These are phyloP conservation scores for Lumnitzera littorea DNA, from an alignment of 345 rosid genomes.

Conservation along the genomic window DNA sequence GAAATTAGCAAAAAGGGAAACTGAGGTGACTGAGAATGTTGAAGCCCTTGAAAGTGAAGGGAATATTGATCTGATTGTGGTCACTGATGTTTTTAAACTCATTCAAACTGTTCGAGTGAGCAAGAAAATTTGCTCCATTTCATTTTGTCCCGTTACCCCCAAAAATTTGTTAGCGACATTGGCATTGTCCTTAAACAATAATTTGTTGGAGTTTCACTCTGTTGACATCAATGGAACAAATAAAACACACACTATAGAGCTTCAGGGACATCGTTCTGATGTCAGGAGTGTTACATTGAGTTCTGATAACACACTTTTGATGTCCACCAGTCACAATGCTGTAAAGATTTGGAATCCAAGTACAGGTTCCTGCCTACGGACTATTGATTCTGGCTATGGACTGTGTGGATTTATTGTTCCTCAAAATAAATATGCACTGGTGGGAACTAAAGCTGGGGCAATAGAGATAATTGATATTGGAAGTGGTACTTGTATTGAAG, in stretches of 20 bases:
- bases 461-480: constrained; percentile 84
- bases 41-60: constrained; percentile 23
- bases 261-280: constrained; percentile 90
- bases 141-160: constrained; percentile 59
- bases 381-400: constrained; percentile 88
- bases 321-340: constrained; percentile 95
- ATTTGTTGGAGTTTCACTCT: constrained; percentile 72
- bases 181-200: constrained; percentile 87
- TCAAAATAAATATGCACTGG: constrained; percentile 67
- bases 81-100: constrained; percentile 73
- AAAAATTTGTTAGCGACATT: constrained; percentile 58
- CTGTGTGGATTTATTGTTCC: constrained; percentile 87
- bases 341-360: constrained; percentile 96
- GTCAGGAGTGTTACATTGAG: constrained; percentile 90
- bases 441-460: constrained; percentile 88
- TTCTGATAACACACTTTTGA: constrained; percentile 72
- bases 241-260: constrained; percentile 66
- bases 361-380: constrained; percentile 87
- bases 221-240: constrained; percentile 40
- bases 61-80: constrained; percentile 25
- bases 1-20: constrained; percentile 50
- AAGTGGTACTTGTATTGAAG: constrained; percentile 67
- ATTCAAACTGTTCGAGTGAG: constrained; percentile 70
- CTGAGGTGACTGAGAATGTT: constrained; percentile 26
- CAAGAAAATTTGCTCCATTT: constrained; percentile 76